Evolutionary conservation across 1,139 yeast species (phyloP).

Genomic region (Nematodospora anomalae): DNA sequence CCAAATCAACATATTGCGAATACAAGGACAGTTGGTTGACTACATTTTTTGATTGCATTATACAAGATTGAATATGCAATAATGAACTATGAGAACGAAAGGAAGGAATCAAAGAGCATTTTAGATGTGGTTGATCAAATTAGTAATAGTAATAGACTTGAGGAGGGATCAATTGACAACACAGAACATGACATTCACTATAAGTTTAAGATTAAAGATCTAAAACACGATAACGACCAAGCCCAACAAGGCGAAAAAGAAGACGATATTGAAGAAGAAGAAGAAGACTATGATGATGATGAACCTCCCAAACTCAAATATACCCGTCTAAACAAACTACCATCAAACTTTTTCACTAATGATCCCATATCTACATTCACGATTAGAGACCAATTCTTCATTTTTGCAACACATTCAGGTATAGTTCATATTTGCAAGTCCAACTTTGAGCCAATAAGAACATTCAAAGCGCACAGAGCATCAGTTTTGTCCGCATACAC

Average conservation of each 20-base stretch:
- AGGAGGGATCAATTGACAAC: background rate
- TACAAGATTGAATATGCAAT: too few relatives aligned
- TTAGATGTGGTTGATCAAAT: background rate
- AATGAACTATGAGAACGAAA: background rate
- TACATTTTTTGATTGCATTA: too few relatives aligned
- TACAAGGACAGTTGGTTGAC: too few relatives aligned
- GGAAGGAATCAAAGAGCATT: background rate
- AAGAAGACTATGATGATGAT: constrained; percentile 48
- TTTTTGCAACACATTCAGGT: constrained; percentile 92
- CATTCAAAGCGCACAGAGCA: constrained; percentile 83
- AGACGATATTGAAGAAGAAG: constrained; percentile 28
- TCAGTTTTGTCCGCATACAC: constrained; percentile 72
- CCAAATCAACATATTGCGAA: too few relatives aligned
- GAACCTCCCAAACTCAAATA: constrained; percentile 79
- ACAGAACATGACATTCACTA: background rate
- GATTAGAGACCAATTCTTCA: constrained; percentile 58
- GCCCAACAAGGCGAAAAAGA: constrained; percentile 16
- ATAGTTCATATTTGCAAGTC: constrained; percentile 65
- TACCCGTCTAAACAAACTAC: constrained; percentile 62
- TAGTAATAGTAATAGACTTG: background rate
- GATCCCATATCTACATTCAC: constrained; percentile 77
- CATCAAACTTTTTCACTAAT: constrained; percentile 62
- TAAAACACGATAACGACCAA: constrained; percentile 8
- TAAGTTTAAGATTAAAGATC: too few relatives aligned
- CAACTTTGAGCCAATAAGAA: constrained; percentile 58